Base-by-base conservation (phyloP, 768 basidiomycete species). In the Termitomyces eurrhizus region DNA sequence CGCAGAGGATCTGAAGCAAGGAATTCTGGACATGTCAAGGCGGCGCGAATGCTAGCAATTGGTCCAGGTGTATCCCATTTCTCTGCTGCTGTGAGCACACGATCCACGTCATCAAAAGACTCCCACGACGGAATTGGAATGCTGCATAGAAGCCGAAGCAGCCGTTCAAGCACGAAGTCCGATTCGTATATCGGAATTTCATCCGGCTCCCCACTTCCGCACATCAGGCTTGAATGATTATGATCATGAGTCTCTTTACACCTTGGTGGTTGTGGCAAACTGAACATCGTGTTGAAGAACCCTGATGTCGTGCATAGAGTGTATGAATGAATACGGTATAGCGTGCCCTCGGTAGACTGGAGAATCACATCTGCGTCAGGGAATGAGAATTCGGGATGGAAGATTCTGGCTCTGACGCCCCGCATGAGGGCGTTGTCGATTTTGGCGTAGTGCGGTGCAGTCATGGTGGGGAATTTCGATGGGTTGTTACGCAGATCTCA, bases 21-120 rank as follows among this genome's bases (percentile, higher is more conserved):
- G 62, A 87, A 79, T 1, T 73, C 70, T 13, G 78, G 80, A 1
- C 81, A 77, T 56, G 74, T 77, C 39, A 85, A 70, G 1, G 80
- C 77, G 24, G 80, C 77, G 55, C 85, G 83, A 59, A 89, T 77
- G 64, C 77, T 76, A 12, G 84, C 80, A 42, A 78, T 73, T 3
- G 86, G 83, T 0, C 86, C 86, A 0, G 81, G 83, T 68, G 86
- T 84, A 52, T 88, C 87, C 79, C 89, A 90, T 67, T 87, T 88
- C 65, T 90, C 86, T 2, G 87, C 85, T 0, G 86, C 78, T 45
- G 73, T 77, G 33, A 90, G 71, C 6, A 90, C 75, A 9, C 78
- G 73, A 56, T 85, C 85, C 42, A 87, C 70, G 14, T 72, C 70
- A 62, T 85, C 83, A 63, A 81, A 82, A 3, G 81, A 80, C 41